Evolutionary conservation across 805 yeast genomes (phyloP), one percentile per base, ranked within the genome.

Genomic region (Hanseniaspora meyeri): DNA sequence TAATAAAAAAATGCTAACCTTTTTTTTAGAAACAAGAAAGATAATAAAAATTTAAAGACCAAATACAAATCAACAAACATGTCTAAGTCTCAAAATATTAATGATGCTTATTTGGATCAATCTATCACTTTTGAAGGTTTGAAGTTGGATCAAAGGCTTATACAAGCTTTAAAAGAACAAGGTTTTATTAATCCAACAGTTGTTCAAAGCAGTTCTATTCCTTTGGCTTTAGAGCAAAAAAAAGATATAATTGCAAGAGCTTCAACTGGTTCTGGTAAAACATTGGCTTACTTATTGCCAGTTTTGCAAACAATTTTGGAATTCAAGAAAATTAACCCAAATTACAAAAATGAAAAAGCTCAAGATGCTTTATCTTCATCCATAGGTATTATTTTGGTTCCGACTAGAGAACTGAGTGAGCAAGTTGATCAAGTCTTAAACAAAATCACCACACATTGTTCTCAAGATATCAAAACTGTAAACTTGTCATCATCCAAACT

Each of bases 211-310:
- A 83, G 82, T 65, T 85, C 96, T n/a, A 87, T 93, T 59, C 96
- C 95, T 45, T 72, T 93, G 51, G 96, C 98, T 0, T 71, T 93
- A 54, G 85, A 87, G 61, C 93, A 91, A 62, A 86, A 84, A 66
- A 83, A 89, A 72, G 97, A 91, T 67, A 85, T 91, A 60, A 84
- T 91, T 49, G 97, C 97, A 40, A 83, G 86, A 66, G 96, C 97
- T 7, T 81, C 87, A 29, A 91, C 98, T 0, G 98, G 98, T 4
- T 85, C 96, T 9, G 97, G 97, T 61, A 91, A 91, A 69, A 91
- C 97, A 0, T 86, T 87, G 11, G 95, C 97, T 1, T 91, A 91
- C 66, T 71, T 84, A 60, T 77, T 91, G 50, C 98, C 98, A 7
- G 83, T 93, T 17, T 68, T 93, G 43, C 95, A 93, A 68, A 77